Base-by-base conservation (phyloP, 208 protist species). In the Wallacemonas rigidus region DNA sequence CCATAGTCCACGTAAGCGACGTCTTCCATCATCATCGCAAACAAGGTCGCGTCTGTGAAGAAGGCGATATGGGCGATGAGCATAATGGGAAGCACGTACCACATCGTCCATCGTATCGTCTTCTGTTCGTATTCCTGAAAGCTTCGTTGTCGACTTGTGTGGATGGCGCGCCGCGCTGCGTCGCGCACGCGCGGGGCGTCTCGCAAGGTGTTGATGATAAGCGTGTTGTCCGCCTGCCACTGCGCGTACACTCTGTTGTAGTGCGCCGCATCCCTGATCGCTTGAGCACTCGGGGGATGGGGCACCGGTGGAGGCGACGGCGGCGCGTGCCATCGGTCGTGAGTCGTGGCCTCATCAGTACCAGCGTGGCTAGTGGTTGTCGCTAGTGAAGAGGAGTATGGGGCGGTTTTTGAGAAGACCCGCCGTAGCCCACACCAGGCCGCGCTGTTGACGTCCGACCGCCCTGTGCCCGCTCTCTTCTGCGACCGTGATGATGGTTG, bases 1-100 rank as follows among this genome's bases (percentile, higher is more conserved):
- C 6, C 58, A 40, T 69, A 69, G 7, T 69, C 47, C 47, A 69
- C 64, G 39, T 57, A 69, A 5, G 64, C 47, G 40, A 69, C 41
- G 50, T 54, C 40, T 5, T 69, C 51, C 47, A 58, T 5, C 48
- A 35, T 69, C 12, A 12, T 12, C 2, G 38, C 64, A 57, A 58
- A 54, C 17, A 58, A 38, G 9, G 26, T n/a, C 38, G 51, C 45
- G 48, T 69, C 64, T 9, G 64, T 45, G 64, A 58, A 69, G 50
- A 69, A 58, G 48, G 51, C 64, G 39, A n/a, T 55, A 39, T 69
- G 50, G 7, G 39, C 51, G 47, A 69, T 38, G 9, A 69, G 48
- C 39, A 58, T 47, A 4, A 69, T 12, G 35, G 64, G 45, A 57
- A 69, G 57, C 17, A 57, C 64, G 17, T 48, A 43, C 64, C 45